Percentiles rank a stretch among this genome's conserved stretches.
phyloP scores from a whole-genome alignment of 192 early-diverging fungal genomes.

The Phlyctochytrium bullatum region DNA sequence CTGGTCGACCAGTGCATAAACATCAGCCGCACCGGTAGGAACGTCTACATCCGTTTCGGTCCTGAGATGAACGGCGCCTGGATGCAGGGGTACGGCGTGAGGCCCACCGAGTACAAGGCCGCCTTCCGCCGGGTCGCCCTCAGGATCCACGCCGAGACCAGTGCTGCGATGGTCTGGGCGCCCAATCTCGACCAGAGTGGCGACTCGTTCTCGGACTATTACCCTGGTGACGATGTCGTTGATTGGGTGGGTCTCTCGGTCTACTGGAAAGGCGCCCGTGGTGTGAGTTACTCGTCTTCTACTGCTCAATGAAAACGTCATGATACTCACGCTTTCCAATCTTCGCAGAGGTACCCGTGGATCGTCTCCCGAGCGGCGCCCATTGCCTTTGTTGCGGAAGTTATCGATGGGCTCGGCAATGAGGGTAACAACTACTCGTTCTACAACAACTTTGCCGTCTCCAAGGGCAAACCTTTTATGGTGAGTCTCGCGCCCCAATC shows the following conservation, averaged over 20 bases:
- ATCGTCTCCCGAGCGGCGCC: background rate
- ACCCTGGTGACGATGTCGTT: conserved; percentile 25
- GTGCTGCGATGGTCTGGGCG: conserved; percentile 17
- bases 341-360: conserved; percentile 1
- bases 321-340: too few relatives aligned
- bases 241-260: conserved; percentile 29
- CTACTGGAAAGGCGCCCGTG: conserved; percentile 7
- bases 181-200: conserved; percentile 12
- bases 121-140: conserved; percentile 12
- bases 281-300: too few relatives aligned
- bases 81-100: conserved; percentile 17
- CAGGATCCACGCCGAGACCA: conserved; percentile 1
- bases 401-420: conserved; percentile 10
- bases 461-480: conserved; percentile 15
- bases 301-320: too few relatives aligned
- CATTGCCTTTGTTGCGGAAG: conserved; percentile 8
- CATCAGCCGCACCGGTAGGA: conserved; percentile 13
- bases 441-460: conserved; percentile 17
- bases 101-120: conserved; percentile 13
- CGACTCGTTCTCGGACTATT: background rate
- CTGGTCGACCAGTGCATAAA: conserved; percentile 10
- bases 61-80: conserved; percentile 36
- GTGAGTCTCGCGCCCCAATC: background rate
- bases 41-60: conserved; percentile 22
- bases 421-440: conserved; percentile 13